Conservation (phyloP, 2,329 filamentous ascomycete genomes). For the Cytospora piceae region DNA sequence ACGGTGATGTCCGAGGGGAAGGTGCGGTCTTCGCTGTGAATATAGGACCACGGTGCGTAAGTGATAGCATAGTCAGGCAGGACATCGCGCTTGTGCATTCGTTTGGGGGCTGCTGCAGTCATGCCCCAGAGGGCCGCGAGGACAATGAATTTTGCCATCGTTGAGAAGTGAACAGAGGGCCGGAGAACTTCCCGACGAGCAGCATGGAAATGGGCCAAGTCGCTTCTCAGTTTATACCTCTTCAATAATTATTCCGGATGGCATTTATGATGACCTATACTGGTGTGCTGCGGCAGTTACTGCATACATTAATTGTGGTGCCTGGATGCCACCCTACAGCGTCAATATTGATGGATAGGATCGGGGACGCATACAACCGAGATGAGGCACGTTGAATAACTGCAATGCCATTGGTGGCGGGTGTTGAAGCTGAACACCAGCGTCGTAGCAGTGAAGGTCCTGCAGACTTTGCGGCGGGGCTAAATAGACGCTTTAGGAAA, state of each 20-base stretch:
- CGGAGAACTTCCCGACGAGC: background rate
- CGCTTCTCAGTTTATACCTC: background rate
- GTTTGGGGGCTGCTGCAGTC: constrained; percentile 8
- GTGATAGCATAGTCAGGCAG: constrained; percentile 32
- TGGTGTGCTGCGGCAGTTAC: background rate
- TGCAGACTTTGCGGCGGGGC: background rate
- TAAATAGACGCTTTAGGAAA: background rate
- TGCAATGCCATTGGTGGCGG: no score
- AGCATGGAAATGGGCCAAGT: background rate
- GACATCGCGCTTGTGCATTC: constrained; percentile 16
- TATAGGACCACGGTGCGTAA: constrained; percentile 32
- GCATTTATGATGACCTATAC: background rate
- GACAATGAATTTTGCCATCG: background rate
- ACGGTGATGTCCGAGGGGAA: constrained; percentile 33
- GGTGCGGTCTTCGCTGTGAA: constrained; percentile 31
- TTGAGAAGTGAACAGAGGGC: background rate
- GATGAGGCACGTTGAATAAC: background rate
- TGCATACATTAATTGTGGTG: background rate
- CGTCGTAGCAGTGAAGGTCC: background rate
- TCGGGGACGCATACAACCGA: background rate
- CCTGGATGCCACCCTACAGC: background rate
- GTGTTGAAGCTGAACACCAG: no score
- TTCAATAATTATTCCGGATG: background rate
- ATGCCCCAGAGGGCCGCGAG: background rate
- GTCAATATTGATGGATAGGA: background rate